Evolutionary conservation across 257 asterid genomes (phyloP).

Genomic region (Solanum etuberosum): DNA sequence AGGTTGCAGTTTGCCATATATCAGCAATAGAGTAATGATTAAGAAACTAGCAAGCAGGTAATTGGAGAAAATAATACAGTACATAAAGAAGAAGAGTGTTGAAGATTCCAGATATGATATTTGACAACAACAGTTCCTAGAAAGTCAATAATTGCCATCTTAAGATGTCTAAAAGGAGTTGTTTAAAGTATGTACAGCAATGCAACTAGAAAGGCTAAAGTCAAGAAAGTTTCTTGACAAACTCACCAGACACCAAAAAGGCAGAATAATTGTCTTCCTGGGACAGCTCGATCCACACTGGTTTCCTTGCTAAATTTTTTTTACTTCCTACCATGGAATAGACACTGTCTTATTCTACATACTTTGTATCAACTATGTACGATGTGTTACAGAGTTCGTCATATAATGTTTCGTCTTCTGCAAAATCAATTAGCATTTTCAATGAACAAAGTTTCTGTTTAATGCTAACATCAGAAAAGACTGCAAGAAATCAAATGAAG

Average conservation of each 20-base stretch:
- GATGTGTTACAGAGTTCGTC: neutral
- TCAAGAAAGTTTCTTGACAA: slow-evolving; percentile 21
- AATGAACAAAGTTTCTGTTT: neutral
- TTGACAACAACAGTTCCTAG: neutral
- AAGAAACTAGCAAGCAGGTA: neutral
- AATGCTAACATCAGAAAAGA: neutral
- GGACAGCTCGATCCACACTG: neutral
- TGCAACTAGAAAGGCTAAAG: slow-evolving; percentile 11
- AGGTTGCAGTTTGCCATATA: neutral
- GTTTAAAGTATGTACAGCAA: neutral
- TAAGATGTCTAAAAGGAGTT: neutral
- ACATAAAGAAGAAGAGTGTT: neutral
- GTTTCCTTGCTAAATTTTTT: neutral
- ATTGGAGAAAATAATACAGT: neutral
- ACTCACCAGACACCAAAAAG: slow-evolving; percentile 19
- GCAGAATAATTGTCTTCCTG: neutral
- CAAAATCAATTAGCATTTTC: neutral
- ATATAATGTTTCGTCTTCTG: neutral
- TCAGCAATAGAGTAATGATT: neutral
- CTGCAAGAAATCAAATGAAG: neutral
- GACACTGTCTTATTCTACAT: neutral
- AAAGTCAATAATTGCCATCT: slow-evolving; percentile 4
- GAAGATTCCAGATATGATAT: neutral
- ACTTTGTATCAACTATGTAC: neutral
- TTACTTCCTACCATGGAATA: neutral